phyloP scores from a whole-genome alignment of 768 basidiomycete species.

The Russula sp. region DNA sequence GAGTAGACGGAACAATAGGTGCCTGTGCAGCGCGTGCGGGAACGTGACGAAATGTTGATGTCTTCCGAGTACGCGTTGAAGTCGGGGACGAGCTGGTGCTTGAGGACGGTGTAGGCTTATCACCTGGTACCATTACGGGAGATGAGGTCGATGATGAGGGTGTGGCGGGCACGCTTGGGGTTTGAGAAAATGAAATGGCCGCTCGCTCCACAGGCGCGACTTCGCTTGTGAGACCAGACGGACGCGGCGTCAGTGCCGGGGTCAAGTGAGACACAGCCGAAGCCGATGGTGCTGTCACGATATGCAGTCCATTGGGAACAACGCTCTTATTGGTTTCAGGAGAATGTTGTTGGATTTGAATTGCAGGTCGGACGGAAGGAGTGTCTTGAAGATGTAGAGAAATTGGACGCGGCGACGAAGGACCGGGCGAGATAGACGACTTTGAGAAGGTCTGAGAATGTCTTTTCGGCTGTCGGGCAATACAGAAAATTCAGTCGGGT shows the following conservation, averaged over 20 bases:
- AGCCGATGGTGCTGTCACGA: not conserved
- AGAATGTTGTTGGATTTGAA: not conserved
- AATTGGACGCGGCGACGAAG: slow-evolving; percentile 25
- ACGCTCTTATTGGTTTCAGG: not conserved
- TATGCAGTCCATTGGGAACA: not conserved
- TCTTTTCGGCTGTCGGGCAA: slow-evolving; percentile 43
- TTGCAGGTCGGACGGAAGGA: slow-evolving; percentile 1
- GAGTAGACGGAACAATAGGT: slow-evolving; percentile 38
- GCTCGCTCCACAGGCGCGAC: not conserved
- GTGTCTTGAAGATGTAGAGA: slow-evolving; percentile 4
- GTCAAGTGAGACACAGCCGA: not conserved
- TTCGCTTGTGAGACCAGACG: not conserved
- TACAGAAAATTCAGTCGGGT: slow-evolving; percentile 12
- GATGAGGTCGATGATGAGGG: slow-evolving; percentile 1
- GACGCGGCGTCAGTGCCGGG: not conserved
- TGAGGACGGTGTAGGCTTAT: slow-evolving; percentile 2
- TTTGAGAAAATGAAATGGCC: not conserved
- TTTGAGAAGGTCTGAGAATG: slow-evolving; percentile 45
- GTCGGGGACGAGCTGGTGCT: slow-evolving; percentile 8
- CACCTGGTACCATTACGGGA: not conserved
- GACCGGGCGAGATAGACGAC: slow-evolving; percentile 21
- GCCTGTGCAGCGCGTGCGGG: slow-evolving; percentile 38
- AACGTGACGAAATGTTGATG: slow-evolving; percentile 54
- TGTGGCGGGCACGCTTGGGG: not conserved
- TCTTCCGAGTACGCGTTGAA: slow-evolving; percentile 36